Evolutionary conservation across 2,329 filamentous ascomycete species (phyloP).

Genomic region (Didymella lethalis): DNA sequence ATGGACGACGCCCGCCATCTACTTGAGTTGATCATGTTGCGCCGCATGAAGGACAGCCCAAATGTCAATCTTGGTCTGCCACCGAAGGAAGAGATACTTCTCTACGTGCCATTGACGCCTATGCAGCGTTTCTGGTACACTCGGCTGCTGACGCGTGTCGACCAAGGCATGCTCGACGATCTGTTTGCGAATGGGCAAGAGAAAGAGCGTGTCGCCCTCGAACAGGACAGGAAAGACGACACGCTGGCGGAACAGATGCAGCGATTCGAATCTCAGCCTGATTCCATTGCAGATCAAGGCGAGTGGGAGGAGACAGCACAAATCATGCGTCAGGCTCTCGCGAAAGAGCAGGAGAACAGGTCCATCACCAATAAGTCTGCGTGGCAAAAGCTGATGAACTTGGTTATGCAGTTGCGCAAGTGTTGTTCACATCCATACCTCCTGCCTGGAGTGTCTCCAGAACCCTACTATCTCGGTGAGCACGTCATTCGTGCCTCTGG

Average conservation of each 20-base stretch:
- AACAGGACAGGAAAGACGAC: constrained; percentile 50
- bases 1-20: constrained; percentile 62
- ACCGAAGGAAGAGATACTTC: constrained; percentile 63
- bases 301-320: constrained; percentile 76
- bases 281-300: constrained; percentile 23
- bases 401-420: constrained; percentile 65
- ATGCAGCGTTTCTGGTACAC: constrained; percentile 68
- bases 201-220: constrained; percentile 54
- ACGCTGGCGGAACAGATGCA: constrained; percentile 46
- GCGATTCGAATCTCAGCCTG: constrained; percentile 32
- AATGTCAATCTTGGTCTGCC: constrained; percentile 64
- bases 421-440: constrained; percentile 65
- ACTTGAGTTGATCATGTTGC: constrained; percentile 66
- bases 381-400: constrained; percentile 62
- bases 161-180: constrained; percentile 60
- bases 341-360: constrained; percentile 46
- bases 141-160: constrained; percentile 63
- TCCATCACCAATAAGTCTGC: constrained; percentile 41
- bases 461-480: constrained; percentile 56
- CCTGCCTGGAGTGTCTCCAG: constrained; percentile 56
- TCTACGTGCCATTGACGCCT: constrained; percentile 65
- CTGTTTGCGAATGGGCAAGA: constrained; percentile 59
- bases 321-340: constrained; percentile 92
- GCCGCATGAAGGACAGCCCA: constrained; percentile 64
- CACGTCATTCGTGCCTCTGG: constrained; percentile 61